These are phyloP conservation scores for Xerocomellus intermedius DNA, from an alignment of 768 basidiomycete species.

Conservation along the genomic window DNA sequence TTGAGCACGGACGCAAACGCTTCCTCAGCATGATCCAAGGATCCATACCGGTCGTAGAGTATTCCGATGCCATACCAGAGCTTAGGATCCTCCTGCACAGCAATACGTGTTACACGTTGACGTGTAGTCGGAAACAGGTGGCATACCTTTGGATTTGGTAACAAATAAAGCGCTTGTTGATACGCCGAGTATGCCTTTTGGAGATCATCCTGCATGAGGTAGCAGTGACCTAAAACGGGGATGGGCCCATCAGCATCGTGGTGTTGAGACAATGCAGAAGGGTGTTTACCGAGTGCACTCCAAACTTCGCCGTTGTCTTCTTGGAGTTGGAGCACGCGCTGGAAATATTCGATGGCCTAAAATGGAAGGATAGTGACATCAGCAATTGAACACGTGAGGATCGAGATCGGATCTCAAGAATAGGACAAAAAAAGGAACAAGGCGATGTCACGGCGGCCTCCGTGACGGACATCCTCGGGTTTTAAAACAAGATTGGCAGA, in stretches of 20 bases:
- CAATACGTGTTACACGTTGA: constrained; percentile 8
- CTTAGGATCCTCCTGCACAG: constrained; percentile 83
- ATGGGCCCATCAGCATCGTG: constrained; percentile 12
- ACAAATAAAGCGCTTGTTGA: constrained; percentile 94
- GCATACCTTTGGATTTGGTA: constrained; percentile 89
- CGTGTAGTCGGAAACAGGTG: background rate
- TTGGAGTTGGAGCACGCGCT: constrained; percentile 83
- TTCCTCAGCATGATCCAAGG: constrained; percentile 97
- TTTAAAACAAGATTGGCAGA: constrained; percentile 26
- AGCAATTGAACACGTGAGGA: constrained; percentile 31
- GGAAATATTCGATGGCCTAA: constrained; percentile 95
- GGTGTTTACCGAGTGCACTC: constrained; percentile 81
- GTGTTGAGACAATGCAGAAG: constrained; percentile 17
- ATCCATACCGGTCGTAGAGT: constrained; percentile 97
- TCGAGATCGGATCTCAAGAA: constrained; percentile 28
- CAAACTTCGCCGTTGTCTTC: constrained; percentile 99
- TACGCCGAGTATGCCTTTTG: constrained; percentile 99
- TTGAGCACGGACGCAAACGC: constrained; percentile 94
- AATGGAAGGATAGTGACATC: constrained; percentile 31
- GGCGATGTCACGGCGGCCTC: constrained; percentile 21
- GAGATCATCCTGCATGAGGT: constrained; percentile 98
- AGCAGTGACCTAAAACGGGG: constrained; percentile 75
- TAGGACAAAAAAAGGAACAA: constrained; percentile 17
- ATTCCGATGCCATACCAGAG: constrained; percentile 99
- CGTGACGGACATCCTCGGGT: constrained; percentile 35